These are phyloP conservation scores for Xerocomus spinulosus DNA, from an alignment of 768 basidiomycete genomes.

Conservation along the genomic window DNA sequence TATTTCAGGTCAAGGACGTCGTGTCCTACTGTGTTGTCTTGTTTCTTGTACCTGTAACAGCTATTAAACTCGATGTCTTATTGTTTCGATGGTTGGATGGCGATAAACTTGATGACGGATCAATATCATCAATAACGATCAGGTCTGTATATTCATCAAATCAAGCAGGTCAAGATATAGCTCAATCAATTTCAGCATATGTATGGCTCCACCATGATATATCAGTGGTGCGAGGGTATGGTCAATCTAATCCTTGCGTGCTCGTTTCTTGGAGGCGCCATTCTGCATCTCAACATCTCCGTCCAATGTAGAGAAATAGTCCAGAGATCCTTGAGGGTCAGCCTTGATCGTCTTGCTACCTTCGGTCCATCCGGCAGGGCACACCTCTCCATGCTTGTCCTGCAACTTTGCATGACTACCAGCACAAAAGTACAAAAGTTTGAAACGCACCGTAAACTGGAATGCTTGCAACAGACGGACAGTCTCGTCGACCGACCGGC, in stretches of 20 bases:
- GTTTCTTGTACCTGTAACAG: neutral
- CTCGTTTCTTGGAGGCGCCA: constrained; percentile 51
- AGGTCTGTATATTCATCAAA: neutral
- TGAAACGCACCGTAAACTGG: constrained; percentile 70
- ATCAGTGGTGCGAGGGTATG: neutral
- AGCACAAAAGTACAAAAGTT: neutral
- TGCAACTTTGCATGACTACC: neutral
- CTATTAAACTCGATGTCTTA: neutral
- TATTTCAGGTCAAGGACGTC: neutral
- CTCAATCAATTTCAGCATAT: neutral
- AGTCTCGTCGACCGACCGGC: constrained; percentile 94
- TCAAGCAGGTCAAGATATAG: neutral
- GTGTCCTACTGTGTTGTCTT: neutral
- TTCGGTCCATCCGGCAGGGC: constrained; percentile 87
- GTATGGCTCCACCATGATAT: constrained; percentile 1
- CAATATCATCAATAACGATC: neutral
- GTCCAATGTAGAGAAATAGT: constrained; percentile 54
- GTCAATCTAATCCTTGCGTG: constrained; percentile 43
- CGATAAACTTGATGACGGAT: too few species aligned
- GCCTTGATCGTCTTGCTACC: constrained; percentile 80
- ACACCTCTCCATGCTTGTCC: constrained; percentile 91
- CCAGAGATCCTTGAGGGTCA: constrained; percentile 65
- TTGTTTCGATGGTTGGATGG: too few species aligned
- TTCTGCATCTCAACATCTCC: constrained; percentile 33
- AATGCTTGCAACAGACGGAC: constrained; percentile 88